These are phyloP conservation scores for Trichoderma sp. DNA, from an alignment of 2,329 filamentous ascomycete species.

Conservation along the genomic window DNA sequence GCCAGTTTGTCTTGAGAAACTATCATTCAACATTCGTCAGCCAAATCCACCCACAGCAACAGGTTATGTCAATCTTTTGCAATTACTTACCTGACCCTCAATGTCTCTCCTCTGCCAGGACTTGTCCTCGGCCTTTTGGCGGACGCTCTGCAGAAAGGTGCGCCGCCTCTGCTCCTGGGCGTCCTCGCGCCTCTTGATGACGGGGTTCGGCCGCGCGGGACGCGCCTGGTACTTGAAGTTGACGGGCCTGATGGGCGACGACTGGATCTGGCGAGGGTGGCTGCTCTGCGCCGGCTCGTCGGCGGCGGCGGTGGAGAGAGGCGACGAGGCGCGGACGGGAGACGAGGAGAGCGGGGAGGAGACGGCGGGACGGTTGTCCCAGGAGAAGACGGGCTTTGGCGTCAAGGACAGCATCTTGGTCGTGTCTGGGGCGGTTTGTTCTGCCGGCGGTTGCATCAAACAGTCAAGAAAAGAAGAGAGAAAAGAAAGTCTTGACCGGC, in stretches of 20 bases:
- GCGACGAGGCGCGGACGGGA: conserved; percentile 56
- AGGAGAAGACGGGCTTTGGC: conserved; percentile 48
- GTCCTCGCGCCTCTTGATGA: conserved; percentile 63
- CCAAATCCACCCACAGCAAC: background rate
- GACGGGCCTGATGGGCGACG: conserved; percentile 47
- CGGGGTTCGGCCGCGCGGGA: conserved; percentile 62
- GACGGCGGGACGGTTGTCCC: conserved; percentile 51
- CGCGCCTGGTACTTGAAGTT: conserved; percentile 58
- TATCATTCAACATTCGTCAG: conserved; percentile 25
- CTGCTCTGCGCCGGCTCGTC: conserved; percentile 44
- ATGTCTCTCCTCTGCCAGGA: conserved; percentile 63
- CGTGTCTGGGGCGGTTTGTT: conserved; percentile 33
- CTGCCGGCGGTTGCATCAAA: conserved; percentile 42
- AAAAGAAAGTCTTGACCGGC: background rate
- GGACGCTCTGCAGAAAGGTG: conserved; percentile 69
- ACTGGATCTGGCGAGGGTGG: conserved; percentile 48
- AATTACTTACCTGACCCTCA: conserved; percentile 53
- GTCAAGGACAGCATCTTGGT: conserved; percentile 48
- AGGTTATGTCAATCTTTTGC: too few relatives aligned
- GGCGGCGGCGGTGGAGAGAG: conserved; percentile 44
- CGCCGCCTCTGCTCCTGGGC: conserved; percentile 65
- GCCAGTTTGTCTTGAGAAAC: conserved; percentile 44
- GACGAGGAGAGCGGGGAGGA: conserved; percentile 63
- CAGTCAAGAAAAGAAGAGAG: background rate
- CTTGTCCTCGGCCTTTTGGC: conserved; percentile 61